phyloP scores from a whole-genome alignment of 306 rosid species.

The Abrus precatorius region DNA sequence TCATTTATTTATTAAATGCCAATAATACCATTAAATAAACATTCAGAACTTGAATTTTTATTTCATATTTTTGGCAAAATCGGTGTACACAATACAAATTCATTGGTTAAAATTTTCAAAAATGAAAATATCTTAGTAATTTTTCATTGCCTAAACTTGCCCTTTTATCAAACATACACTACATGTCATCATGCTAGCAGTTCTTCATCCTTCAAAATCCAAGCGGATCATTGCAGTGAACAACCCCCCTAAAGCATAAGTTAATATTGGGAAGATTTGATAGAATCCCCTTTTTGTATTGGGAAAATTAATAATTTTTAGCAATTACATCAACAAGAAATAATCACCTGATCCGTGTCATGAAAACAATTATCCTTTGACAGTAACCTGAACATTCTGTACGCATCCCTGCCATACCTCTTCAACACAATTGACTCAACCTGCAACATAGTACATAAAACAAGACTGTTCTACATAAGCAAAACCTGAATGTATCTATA shows the following conservation, averaged over 20 bases:
- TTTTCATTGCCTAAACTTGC: conserved; percentile 24
- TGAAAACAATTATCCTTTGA: conserved; percentile 61
- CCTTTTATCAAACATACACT: conserved; percentile 27
- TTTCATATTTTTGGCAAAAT: background rate
- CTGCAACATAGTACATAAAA: conserved; percentile 58
- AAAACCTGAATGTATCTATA: background rate
- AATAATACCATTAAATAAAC: background rate
- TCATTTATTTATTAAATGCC: conserved; percentile 26
- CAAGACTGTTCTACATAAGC: conserved; percentile 43
- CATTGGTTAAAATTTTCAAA: conserved; percentile 6
- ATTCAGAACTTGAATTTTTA: background rate
- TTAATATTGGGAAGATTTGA: conserved; percentile 4
- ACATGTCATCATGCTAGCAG: background rate
- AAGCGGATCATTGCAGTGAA: conserved; percentile 16
- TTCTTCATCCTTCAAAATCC: conserved; percentile 29
- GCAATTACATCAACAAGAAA: conserved; percentile 27
- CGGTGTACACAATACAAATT: background rate
- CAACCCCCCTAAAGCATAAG: background rate
- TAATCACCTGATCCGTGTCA: conserved; percentile 82
- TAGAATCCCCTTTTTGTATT: background rate
- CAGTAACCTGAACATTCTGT: conserved; percentile 85
- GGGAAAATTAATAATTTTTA: background rate
- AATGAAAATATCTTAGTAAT: background rate
- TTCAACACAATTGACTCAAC: conserved; percentile 86
- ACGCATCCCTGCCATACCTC: conserved; percentile 82